phyloP scores from a whole-genome alignment of 2,329 filamentous ascomycete species.

The Parastagonospora nodorum region DNA sequence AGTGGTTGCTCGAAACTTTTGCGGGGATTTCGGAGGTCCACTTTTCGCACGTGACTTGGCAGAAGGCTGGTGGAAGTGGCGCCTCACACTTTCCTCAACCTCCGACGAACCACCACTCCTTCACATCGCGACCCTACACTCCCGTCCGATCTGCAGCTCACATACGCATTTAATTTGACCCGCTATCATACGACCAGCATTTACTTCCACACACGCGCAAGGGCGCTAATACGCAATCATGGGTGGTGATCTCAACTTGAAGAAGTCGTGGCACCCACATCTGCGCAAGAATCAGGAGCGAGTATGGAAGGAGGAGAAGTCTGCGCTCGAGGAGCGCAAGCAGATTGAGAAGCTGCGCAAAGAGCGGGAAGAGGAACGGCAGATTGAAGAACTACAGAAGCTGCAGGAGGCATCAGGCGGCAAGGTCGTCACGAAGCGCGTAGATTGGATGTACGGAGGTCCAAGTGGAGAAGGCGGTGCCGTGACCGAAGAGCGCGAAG shows the following conservation, averaged over 20 bases:
- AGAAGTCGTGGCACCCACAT: slow-evolving; percentile 86
- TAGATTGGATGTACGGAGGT: slow-evolving; percentile 98
- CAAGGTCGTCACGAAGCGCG: slow-evolving; percentile 76
- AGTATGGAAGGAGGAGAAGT: slow-evolving; percentile 91
- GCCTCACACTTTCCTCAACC: slow-evolving; percentile 9
- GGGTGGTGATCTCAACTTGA: slow-evolving; percentile 94
- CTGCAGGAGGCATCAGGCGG: slow-evolving; percentile 89
- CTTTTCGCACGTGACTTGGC: slow-evolving; percentile 11
- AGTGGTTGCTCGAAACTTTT: slow-evolving; percentile 24
- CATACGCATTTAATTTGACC: neutral
- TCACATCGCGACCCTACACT: too few relatives aligned
- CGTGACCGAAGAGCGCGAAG: slow-evolving; percentile 83
- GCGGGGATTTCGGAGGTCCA: slow-evolving; percentile 34
- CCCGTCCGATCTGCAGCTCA: neutral
- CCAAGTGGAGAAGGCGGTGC: slow-evolving; percentile 73
- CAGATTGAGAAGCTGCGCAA: slow-evolving; percentile 88
- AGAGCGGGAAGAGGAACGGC: slow-evolving; percentile 91
- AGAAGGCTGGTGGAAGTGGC: slow-evolving; percentile 11
- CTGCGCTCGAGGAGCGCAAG: slow-evolving; percentile 92
- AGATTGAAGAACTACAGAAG: slow-evolving; percentile 87
- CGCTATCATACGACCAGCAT: neutral
- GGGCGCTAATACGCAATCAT: slow-evolving; percentile 59
- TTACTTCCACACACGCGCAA: neutral
- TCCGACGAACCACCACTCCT: too few relatives aligned
- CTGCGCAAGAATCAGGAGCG: slow-evolving; percentile 87